phyloP scores from a whole-genome alignment of 2,329 filamentous ascomycete species.

The Ophiostoma ulmi region DNA sequence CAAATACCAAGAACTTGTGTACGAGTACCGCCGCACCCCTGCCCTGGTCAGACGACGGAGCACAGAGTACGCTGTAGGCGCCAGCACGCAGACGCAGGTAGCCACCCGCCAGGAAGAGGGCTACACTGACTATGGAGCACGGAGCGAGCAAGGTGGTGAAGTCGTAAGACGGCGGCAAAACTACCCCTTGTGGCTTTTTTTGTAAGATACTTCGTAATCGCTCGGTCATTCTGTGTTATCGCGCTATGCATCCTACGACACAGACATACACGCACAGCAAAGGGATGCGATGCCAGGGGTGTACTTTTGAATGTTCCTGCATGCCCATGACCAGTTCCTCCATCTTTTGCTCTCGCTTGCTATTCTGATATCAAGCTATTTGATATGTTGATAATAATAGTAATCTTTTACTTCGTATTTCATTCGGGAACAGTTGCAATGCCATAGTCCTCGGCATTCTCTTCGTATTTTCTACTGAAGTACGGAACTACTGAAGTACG shows the following conservation, averaged over 20 bases:
- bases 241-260: neutral
- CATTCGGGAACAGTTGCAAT: neutral
- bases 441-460: neutral
- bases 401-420: neutral
- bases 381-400: neutral
- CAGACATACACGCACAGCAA: neutral
- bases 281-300: constrained; percentile 9
- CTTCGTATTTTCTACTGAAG: neutral
- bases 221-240: neutral
- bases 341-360: neutral
- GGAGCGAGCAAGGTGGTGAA: neutral
- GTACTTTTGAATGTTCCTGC: constrained; percentile 1
- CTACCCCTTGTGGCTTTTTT: neutral
- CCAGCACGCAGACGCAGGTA: neutral
- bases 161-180: constrained; percentile 6
- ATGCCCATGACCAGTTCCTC: neutral
- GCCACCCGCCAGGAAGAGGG: neutral
- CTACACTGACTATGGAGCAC: neutral
- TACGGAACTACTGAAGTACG: too few species aligned
- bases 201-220: too few species aligned
- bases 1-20: constrained; percentile 13
- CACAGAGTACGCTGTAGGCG: neutral
- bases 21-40: constrained; percentile 7
- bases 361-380: too few species aligned
- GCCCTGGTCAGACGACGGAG: neutral